Evolutionary conservation across 352 stramenopile genomes (phyloP).

Genomic region (Albugo laibachii): DNA sequence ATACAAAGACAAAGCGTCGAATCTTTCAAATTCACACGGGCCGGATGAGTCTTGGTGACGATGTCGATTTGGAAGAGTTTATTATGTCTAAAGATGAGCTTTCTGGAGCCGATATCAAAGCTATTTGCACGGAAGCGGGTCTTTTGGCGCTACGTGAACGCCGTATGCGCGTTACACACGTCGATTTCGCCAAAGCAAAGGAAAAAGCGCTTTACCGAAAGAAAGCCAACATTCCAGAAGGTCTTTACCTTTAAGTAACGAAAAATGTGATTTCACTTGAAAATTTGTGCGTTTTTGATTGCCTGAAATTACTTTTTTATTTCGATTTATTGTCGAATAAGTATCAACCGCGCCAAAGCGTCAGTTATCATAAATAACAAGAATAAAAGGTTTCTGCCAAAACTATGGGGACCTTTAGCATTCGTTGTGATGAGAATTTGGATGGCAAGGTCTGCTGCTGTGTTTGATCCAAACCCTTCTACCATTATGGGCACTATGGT

Average conservation of each 20-base stretch:
- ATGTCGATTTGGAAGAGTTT: conserved; percentile 99
- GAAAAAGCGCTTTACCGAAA: conserved; percentile 99
- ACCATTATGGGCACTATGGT: too few species aligned
- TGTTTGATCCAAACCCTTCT: too few species aligned
- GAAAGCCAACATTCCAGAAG: conserved; percentile 99
- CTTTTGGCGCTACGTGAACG: conserved; percentile 97
- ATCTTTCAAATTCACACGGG: conserved; percentile 99
- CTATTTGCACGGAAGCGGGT: conserved; percentile 98
- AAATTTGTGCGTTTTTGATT: not conserved
- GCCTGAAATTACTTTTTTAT: too few species aligned
- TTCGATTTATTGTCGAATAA: too few species aligned
- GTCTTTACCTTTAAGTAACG: conserved; percentile 90
- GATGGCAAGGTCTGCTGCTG: too few species aligned
- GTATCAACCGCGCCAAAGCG: too few species aligned
- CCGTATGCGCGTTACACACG: conserved; percentile 98
- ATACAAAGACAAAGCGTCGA: conserved; percentile 98
- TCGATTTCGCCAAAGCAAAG: conserved; percentile 99
- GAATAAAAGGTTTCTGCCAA: too few species aligned
- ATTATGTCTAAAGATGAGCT: conserved; percentile 99
- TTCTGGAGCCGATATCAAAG: conserved; percentile 98
- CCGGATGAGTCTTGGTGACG: conserved; percentile 94
- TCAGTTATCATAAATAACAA: too few species aligned
- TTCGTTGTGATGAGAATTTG: too few species aligned
- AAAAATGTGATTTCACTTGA: not conserved
- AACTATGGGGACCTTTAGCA: too few species aligned